A percentile compares a stretch with the other conserved stretches of the same genome.
phyloP scores from a whole-genome alignment of 1,284 basidiomycete species.

The Mycena sp. region DNA sequence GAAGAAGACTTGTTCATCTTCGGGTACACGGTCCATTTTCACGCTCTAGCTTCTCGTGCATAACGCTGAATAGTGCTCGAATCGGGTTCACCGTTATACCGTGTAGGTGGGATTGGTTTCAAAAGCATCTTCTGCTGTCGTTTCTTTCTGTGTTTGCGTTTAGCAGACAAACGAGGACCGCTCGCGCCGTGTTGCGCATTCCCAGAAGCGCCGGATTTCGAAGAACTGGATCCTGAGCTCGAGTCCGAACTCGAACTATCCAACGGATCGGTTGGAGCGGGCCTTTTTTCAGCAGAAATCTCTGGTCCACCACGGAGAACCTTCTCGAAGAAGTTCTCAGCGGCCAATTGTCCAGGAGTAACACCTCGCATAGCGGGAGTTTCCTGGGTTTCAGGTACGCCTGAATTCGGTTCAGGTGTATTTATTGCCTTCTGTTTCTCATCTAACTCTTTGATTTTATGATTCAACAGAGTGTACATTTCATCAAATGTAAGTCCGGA shows the following conservation, averaged over 20 bases:
- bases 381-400: not conserved
- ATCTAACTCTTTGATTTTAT: slow-evolving; percentile 1
- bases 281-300: not conserved
- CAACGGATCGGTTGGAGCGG: not conserved
- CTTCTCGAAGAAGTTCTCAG: slow-evolving; percentile 5
- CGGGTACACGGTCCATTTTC: slow-evolving; percentile 33
- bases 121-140: slow-evolving; percentile 22
- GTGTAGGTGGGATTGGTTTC: slow-evolving; percentile 39
- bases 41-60: slow-evolving; percentile 39
- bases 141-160: not conserved
- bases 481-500: slow-evolving; percentile 5
- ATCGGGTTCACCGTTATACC: slow-evolving; percentile 41
- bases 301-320: not conserved
- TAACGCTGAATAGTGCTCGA: slow-evolving; percentile 38
- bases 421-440: not conserved
- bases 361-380: not conserved
- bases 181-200: not conserved
- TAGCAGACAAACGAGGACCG: not conserved
- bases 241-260: not conserved
- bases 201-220: not conserved
- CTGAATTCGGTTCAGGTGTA: not conserved
- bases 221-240: not conserved
- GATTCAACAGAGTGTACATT: not conserved
- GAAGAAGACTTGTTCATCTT: slow-evolving; percentile 35
- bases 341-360: not conserved